These are phyloP conservation scores for Termitomyces sp. DNA, from an alignment of 768 basidiomycete genomes.

Conservation along the genomic window DNA sequence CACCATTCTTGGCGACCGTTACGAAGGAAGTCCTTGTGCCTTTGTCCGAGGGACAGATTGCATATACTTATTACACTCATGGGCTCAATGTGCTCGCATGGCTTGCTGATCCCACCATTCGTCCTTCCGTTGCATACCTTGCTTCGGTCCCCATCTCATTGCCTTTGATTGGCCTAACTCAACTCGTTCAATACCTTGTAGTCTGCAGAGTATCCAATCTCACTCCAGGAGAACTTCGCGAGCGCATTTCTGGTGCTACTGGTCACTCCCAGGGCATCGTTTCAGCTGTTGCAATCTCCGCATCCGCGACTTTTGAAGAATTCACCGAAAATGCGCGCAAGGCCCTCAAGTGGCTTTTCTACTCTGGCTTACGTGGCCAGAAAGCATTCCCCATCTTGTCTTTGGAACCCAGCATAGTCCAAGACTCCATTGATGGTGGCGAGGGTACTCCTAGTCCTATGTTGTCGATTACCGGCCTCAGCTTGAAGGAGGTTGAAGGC, in stretches of 20 bases:
- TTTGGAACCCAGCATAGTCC: conserved; percentile 81
- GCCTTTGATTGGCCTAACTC: conserved; percentile 94
- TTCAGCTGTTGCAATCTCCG: conserved; percentile 85
- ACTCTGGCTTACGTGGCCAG: conserved; percentile 88
- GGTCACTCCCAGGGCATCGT: conserved; percentile 98
- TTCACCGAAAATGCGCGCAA: conserved; percentile 75
- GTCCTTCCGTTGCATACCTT: conserved; percentile 80
- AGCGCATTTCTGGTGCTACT: conserved; percentile 77
- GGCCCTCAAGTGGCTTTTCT: conserved; percentile 90
- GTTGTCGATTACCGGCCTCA: conserved; percentile 84
- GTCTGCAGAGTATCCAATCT: conserved; percentile 71
- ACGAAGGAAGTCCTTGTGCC: conserved; percentile 66
- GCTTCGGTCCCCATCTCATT: conserved; percentile 92
- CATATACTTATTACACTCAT: conserved; percentile 65
- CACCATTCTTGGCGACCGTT: conserved; percentile 59
- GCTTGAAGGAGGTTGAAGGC: conserved; percentile 67
- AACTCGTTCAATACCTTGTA: conserved; percentile 88
- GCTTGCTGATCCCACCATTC: conserved; percentile 66
- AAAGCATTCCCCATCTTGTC: conserved; percentile 91
- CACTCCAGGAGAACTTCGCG: conserved; percentile 75
- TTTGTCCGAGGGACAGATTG: conserved; percentile 55
- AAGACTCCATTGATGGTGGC: conserved; percentile 86
- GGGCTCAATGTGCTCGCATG: conserved; percentile 83
- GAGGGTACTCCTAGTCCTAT: conserved; percentile 94
- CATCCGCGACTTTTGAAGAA: conserved; percentile 70